Conservation (phyloP, 371 early-diverging fungal genomes). For the Circinella umbellata region DNA sequence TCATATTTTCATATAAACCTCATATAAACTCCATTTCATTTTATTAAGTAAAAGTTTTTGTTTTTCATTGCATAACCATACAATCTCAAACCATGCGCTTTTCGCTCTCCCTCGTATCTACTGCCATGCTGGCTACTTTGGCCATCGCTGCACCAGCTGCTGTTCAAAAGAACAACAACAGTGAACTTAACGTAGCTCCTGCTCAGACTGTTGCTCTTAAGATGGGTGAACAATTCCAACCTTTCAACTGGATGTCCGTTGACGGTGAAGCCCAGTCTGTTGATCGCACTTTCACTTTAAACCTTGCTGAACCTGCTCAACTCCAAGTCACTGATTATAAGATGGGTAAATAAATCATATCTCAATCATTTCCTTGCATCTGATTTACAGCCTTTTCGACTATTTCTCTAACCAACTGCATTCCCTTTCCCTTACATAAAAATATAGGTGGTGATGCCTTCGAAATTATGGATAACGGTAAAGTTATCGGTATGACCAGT, state of each 20-base stretch:
- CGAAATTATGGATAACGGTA: constrained; percentile 39
- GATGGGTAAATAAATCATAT: constrained; percentile 23
- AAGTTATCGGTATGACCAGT: constrained; percentile 28
- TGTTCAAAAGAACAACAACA: constrained; percentile 12
- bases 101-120: constrained; percentile 38
- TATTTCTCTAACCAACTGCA: neutral
- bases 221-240: constrained; percentile 27
- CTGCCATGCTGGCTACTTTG: constrained; percentile 36
- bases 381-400: neutral
- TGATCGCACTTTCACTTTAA: constrained; percentile 34
- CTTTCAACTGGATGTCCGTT: constrained; percentile 32
- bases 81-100: constrained; percentile 34
- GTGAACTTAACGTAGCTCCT: constrained; percentile 13
- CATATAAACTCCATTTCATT: neutral
- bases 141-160: constrained; percentile 26
- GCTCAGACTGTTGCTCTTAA: constrained; percentile 20
- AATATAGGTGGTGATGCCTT: constrained; percentile 35
- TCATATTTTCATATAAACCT: no score
- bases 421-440: neutral
- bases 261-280: constrained; percentile 16
- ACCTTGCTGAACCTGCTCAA: constrained; percentile 32
- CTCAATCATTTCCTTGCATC: no score
- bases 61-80: constrained; percentile 7
- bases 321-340: constrained; percentile 40
- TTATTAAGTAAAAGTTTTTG: neutral